These are phyloP conservation scores for Vigna nakashimae DNA, from an alignment of 306 rosid genomes.

Conservation along the genomic window DNA sequence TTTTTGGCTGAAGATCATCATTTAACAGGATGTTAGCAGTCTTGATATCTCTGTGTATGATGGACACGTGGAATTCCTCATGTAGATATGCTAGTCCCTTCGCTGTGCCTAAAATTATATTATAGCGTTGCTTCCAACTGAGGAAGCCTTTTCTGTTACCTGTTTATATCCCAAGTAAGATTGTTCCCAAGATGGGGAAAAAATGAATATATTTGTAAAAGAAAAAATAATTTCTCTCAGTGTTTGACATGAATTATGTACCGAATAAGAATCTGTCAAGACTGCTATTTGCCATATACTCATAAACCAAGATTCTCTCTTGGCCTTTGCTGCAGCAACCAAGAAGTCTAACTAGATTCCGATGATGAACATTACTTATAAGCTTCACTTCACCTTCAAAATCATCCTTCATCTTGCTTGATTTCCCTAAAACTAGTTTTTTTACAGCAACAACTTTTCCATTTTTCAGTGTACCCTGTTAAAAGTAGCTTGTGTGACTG, in stretches of 20 bases:
- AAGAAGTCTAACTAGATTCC: background rate
- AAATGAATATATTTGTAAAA: background rate
- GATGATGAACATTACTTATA: slow-evolving; percentile 48
- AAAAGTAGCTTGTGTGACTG: background rate
- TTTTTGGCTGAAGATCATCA: slow-evolving; percentile 59
- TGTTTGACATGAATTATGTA: slow-evolving; percentile 29
- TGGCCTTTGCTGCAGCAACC: slow-evolving; percentile 51
- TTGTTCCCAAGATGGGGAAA: background rate
- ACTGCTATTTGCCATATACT: slow-evolving; percentile 73
- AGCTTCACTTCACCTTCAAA: slow-evolving; percentile 74
- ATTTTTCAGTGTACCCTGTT: slow-evolving; percentile 67
- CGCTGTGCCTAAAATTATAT: slow-evolving; percentile 67
- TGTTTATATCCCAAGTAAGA: background rate
- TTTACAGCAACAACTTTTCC: slow-evolving; percentile 73
- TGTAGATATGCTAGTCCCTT: slow-evolving; percentile 72
- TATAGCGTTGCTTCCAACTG: slow-evolving; percentile 63
- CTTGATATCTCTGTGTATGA: slow-evolving; percentile 64
- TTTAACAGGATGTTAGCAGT: slow-evolving; percentile 67
- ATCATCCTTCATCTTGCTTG: slow-evolving; percentile 53
- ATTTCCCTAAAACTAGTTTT: slow-evolving; percentile 55
- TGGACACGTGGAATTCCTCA: slow-evolving; percentile 68
- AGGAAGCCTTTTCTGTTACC: slow-evolving; percentile 61
- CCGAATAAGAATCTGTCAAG: slow-evolving; percentile 74
- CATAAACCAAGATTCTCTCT: slow-evolving; percentile 68
- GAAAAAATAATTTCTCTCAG: background rate